Percentiles rank a stretch among this genome's conserved stretches.
Conservation (phyloP, 2,329 filamentous ascomycete genomes). For the Ascosphaera pollenicola region DNA sequence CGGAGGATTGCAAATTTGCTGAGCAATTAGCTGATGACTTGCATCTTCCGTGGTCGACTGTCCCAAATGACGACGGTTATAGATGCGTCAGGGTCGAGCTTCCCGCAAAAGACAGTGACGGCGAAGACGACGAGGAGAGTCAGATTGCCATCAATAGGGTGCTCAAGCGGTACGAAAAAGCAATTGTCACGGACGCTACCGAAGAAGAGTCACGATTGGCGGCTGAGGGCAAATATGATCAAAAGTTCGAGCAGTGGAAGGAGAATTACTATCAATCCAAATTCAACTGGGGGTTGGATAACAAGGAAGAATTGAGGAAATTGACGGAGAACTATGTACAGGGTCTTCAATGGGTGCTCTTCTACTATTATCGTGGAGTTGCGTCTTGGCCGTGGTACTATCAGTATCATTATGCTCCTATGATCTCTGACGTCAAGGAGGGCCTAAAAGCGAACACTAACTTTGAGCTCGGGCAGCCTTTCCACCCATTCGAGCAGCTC, state of each 20-base stretch:
- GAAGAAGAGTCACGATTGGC: constrained; percentile 56
- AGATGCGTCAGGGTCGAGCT: constrained; percentile 43
- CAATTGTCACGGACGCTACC: constrained; percentile 59
- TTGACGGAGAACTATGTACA: constrained; percentile 94
- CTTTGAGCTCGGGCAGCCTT: constrained; percentile 86
- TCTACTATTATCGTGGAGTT: constrained; percentile 93
- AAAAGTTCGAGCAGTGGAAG: constrained; percentile 86
- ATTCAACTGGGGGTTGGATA: constrained; percentile 69
- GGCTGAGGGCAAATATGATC: constrained; percentile 67
- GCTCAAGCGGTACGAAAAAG: constrained; percentile 76
- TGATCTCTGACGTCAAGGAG: constrained; percentile 88
- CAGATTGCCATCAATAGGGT: constrained; percentile 65
- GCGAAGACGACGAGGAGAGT: constrained; percentile 64
- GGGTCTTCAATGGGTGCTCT: constrained; percentile 92
- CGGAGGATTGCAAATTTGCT: constrained; percentile 78
- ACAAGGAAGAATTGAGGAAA: constrained; percentile 57
- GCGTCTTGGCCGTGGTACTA: constrained; percentile 99
- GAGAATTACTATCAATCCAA: constrained; percentile 80
- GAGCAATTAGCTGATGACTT: constrained; percentile 60
- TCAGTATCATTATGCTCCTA: constrained; percentile 84
- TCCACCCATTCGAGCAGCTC: constrained; percentile 83
- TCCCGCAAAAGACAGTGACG: constrained; percentile 31
- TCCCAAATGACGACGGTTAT: constrained; percentile 41
- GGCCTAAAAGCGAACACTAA: constrained; percentile 71
- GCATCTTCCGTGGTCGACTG: constrained; percentile 41